Evolutionary conservation across 2,329 filamentous ascomycete genomes (phyloP).

Genomic region (Orbilia oligospora): DNA sequence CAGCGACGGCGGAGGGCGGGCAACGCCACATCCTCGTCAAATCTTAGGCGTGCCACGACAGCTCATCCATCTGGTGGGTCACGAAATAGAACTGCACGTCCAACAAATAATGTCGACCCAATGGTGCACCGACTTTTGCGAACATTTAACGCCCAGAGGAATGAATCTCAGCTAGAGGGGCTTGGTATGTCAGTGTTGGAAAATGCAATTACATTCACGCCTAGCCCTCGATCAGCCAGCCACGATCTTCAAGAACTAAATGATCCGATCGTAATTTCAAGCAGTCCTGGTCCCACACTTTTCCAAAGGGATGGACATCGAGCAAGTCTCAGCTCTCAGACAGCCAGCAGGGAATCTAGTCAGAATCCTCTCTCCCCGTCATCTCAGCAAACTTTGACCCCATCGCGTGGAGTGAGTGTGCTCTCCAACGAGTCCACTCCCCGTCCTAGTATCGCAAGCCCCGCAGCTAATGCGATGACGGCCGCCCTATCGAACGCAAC

Average conservation of each 20-base stretch:
- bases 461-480: constrained; percentile 23
- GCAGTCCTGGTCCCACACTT: constrained; percentile 35
- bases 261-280: constrained; percentile 52
- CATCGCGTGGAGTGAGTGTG: constrained; percentile 32
- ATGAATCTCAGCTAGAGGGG: constrained; percentile 49
- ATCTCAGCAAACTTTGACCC: constrained; percentile 1
- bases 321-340: constrained; percentile 5
- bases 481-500: constrained; percentile 30
- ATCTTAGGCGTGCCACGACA: constrained; percentile 48
- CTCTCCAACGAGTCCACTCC: constrained; percentile 20
- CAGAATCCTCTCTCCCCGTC: constrained; percentile 27
- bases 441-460: constrained; percentile 7
- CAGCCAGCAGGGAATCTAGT: constrained; percentile 29
- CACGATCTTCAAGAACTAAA: constrained; percentile 55
- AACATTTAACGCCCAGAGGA: constrained; percentile 55
- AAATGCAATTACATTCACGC: not conserved
- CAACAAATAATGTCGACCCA: constrained; percentile 40
- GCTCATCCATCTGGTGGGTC: constrained; percentile 34
- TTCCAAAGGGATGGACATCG: constrained; percentile 20
- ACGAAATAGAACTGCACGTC: constrained; percentile 10
- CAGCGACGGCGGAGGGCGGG: constrained; percentile 53
- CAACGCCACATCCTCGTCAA: constrained; percentile 47
- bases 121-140: constrained; percentile 47
- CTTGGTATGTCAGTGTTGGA: constrained; percentile 46
- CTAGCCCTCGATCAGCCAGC: constrained; percentile 39